A percentile compares a stretch with the other conserved stretches of the same genome.
Evolutionary conservation across 2,329 filamentous ascomycete species (phyloP).

Genomic region (Neonectria hederae): DNA sequence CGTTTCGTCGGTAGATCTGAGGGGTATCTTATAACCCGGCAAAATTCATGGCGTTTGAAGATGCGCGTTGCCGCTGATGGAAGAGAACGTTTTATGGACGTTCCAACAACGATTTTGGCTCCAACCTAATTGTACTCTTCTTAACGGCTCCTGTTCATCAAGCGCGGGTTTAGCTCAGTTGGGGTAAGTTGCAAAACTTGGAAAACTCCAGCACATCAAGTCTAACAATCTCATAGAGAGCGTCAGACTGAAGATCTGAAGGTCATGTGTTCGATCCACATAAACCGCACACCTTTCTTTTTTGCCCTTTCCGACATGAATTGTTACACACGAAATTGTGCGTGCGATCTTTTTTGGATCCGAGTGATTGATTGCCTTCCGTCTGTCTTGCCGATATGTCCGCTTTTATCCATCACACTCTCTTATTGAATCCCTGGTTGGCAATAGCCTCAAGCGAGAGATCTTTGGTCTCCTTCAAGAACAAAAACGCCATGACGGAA

Average conservation of each 20-base stretch:
- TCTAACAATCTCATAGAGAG: conserved; percentile 33
- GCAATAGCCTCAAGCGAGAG: conserved; percentile 62
- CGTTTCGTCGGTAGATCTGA: conserved; percentile 4
- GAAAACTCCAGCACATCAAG: conserved; percentile 25
- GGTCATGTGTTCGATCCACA: conserved; percentile 46
- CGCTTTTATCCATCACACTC: not conserved
- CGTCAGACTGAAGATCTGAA: conserved; percentile 42
- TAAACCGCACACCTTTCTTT: conserved; percentile 38
- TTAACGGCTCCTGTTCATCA: conserved; percentile 15
- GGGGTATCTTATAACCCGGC: conserved; percentile 10
- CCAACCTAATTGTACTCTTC: no score
- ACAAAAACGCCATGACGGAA: conserved; percentile 67
- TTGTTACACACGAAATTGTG: not conserved
- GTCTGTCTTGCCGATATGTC: not conserved
- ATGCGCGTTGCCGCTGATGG: not conserved
- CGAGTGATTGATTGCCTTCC: not conserved
- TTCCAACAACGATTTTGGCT: no score
- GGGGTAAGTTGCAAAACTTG: conserved; percentile 34
- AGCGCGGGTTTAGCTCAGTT: conserved; percentile 46
- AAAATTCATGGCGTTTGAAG: conserved; percentile 1
- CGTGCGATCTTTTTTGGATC: not conserved
- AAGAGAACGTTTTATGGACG: not conserved
- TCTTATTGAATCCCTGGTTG: conserved; percentile 8
- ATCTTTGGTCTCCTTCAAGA: conserved; percentile 74
- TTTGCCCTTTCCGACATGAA: conserved; percentile 4